Base-by-base conservation (phyloP, 1,284 basidiomycete species). In the Agaricales sp. region DNA sequence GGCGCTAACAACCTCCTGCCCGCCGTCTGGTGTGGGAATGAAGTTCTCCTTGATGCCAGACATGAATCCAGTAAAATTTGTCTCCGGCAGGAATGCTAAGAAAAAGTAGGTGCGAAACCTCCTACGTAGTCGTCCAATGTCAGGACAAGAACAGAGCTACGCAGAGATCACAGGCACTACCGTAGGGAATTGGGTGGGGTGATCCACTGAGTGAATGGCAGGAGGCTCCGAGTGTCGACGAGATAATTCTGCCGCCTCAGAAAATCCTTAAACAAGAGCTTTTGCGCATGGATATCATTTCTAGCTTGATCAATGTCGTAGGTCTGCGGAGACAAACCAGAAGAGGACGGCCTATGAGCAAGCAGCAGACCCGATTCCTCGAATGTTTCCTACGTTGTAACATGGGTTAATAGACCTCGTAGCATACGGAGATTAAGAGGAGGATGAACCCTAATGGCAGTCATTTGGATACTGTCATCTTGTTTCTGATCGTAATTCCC, bases 181-280 rank as follows among this genome's bases (percentile, higher is more conserved):
- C 74, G 70, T 38, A 75, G 73, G 18, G 65, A 57, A 24, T 65
- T 69, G 2, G 62, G 60, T 13, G 82, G 82, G 2, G 83, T 84
- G 47, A 83, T 70, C 83, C 83, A 87, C 55, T 78, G 69, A 1
- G 82, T 83, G 61, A 87, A 83, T 2, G 79, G 80, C 16, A 80
- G 58, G 12, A 87, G 64, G 2, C 70, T 65, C 4, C 64, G 54
- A 3, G 63, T 53, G 53, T 80, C 74, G 0, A 73, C 60, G 20
- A 57, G 62, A 46, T 84, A 62, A 8, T 60, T 46, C 50, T 77
- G 60, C 19, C 67, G 58, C 3, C 61, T 55, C n/a, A 85, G 67
- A 58, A 85, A 85, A 12, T 69, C 60, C 16, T 66, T 59, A 59
- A 85, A 85, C 2, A 63, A 57, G 13, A 66, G 59, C 50, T 65